Percentiles rank a stretch among this genome's conserved stretches.
Conservation (phyloP, 2,329 filamentous ascomycete species). For the Cladosporium sp. region DNA sequence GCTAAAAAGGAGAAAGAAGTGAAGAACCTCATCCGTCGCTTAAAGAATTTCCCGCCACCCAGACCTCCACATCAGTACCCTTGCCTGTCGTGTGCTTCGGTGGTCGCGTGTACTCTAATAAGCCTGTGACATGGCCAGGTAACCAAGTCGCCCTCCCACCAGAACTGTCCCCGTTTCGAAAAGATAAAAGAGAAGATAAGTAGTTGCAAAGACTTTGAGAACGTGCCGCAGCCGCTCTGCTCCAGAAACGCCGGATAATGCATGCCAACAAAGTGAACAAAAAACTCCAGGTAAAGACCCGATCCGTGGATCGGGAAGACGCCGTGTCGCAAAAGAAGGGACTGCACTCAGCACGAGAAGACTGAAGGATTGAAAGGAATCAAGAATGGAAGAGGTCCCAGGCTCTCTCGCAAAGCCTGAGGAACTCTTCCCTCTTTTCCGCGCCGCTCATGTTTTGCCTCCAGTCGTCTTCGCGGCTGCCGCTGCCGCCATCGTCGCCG, state of each 20-base stretch:
- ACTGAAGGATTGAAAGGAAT: not conserved
- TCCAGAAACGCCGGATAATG: constrained; percentile 1
- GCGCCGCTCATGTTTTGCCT: constrained; percentile 79
- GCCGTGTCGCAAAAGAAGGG: not conserved
- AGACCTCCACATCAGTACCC: not conserved
- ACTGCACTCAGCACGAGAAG: not conserved
- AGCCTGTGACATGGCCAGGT: not conserved
- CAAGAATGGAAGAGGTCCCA: constrained; percentile 97
- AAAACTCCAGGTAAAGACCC: not conserved
- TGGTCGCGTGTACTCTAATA: not conserved
- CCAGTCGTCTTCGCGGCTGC: constrained; percentile 42
- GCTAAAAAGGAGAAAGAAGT: not conserved
- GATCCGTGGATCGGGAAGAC: not conserved
- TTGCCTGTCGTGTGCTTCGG: not conserved
- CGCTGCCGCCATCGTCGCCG: constrained; percentile 27
- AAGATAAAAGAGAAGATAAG: not conserved
- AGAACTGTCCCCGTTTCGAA: not conserved
- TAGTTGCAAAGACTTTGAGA: constrained; percentile 1
- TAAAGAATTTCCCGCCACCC: not conserved
- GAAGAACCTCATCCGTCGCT: not conserved
- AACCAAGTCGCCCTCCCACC: not conserved
- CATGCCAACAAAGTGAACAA: not conserved
- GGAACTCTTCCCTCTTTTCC: constrained; percentile 91
- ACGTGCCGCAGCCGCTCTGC: constrained; percentile 1
- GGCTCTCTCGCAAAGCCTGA: constrained; percentile 79